These are phyloP conservation scores for Citrus unshiu DNA, from an alignment of 345 rosid species.

Conservation along the genomic window DNA sequence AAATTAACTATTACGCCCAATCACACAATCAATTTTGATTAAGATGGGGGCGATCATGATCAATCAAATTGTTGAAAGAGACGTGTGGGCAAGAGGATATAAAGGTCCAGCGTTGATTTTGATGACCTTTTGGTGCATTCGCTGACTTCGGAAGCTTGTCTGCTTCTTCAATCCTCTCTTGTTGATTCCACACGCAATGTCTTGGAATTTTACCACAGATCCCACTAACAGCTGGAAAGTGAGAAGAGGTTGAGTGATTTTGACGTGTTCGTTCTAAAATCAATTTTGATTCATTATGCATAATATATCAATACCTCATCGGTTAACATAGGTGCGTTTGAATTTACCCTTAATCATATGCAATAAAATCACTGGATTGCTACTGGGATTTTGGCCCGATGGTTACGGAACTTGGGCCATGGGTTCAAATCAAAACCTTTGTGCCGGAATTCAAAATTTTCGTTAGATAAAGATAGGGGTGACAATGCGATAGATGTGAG, in stretches of 20 bases:
- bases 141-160: conserved; percentile 12
- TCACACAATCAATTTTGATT: neutral
- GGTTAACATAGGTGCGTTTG: neutral
- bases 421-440: too few species aligned
- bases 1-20: neutral
- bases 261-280: neutral
- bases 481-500: too few species aligned
- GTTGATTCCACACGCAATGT: conserved; percentile 16
- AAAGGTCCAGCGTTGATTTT: conserved; percentile 1
- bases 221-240: conserved; percentile 12
- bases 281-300: neutral
- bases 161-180: neutral
- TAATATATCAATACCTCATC: neutral
- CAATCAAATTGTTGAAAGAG: neutral
- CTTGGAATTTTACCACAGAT: neutral
- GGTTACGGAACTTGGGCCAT: too few species aligned
- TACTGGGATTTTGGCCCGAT: too few species aligned
- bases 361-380: too few species aligned
- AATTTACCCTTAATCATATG: too few species aligned
- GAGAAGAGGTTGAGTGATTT: neutral
- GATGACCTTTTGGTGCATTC: conserved; percentile 3
- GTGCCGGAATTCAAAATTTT: too few species aligned
- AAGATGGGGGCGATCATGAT: neutral
- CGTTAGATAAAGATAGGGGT: rapidly evolving
- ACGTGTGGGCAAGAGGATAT: neutral